These are phyloP conservation scores for Craspedostauros australis DNA, from an alignment of 108 stramenopile genomes.

Conservation along the genomic window DNA sequence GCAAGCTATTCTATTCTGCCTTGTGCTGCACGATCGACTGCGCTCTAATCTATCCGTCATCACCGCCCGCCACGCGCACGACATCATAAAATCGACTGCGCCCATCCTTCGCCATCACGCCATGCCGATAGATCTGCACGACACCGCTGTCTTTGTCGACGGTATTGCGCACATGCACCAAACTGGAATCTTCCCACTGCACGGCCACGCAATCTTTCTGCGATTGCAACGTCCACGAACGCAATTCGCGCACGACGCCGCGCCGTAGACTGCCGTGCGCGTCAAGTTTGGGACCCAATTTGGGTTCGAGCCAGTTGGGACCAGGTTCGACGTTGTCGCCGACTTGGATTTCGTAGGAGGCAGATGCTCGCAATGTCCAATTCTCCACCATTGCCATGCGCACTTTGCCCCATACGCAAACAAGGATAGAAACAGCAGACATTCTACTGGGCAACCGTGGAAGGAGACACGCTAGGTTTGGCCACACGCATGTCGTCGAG, in stretches of 20 bases:
- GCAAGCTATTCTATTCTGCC: no score
- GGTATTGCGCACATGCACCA: constrained; percentile 1
- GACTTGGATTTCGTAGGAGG: constrained; percentile 12
- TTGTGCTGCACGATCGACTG: no score
- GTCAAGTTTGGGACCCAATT: constrained; percentile 26
- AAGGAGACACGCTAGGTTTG: no score
- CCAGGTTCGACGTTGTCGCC: constrained; percentile 44
- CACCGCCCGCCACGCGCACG: no score
- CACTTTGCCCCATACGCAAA: constrained; percentile 44
- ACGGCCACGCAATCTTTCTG: constrained; percentile 54
- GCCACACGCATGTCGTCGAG: no score
- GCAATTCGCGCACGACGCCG: constrained; percentile 42
- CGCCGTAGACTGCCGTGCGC: constrained; percentile 2
- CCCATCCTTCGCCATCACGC: constrained; percentile 37
- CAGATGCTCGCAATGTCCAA: constrained; percentile 35
- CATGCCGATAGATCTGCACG: constrained; percentile 52
- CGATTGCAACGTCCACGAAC: constrained; percentile 41
- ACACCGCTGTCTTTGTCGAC: background rate
- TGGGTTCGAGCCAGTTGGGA: constrained; percentile 41
- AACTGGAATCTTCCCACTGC: constrained; percentile 26
- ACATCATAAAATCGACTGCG: no score
- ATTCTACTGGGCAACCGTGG: no score
- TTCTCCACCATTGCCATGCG: constrained; percentile 74
- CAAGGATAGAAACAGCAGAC: no score
- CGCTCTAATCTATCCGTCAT: no score